These are phyloP conservation scores for Fonsecaea monophora DNA, from an alignment of 2,329 filamentous ascomycete species.

Conservation along the genomic window DNA sequence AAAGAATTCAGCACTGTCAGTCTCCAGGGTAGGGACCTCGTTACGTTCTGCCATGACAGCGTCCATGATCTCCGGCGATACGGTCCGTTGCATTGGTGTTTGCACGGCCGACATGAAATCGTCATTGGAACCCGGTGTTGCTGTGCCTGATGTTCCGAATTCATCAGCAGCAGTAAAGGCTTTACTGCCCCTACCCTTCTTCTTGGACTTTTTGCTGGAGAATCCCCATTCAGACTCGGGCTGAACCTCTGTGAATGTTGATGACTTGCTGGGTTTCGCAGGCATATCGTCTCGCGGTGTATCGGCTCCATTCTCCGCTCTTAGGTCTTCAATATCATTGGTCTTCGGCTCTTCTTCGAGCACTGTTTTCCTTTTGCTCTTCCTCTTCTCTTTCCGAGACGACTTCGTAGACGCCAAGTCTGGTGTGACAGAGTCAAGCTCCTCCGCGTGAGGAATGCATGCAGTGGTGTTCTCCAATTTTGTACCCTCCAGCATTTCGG, in stretches of 20 bases:
- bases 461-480: background rate
- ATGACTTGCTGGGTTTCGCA: background rate
- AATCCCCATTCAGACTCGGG: slow-evolving; percentile 33
- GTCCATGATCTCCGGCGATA: slow-evolving; percentile 18
- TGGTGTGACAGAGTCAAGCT: background rate
- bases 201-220: slow-evolving; percentile 44
- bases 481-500: background rate
- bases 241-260: background rate
- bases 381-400: slow-evolving; percentile 31
- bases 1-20: slow-evolving; percentile 15
- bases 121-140: slow-evolving; percentile 15
- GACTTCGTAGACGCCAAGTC: slow-evolving; percentile 26
- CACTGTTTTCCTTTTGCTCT: slow-evolving; percentile 22
- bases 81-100: slow-evolving; percentile 7
- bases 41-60: background rate
- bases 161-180: slow-evolving; percentile 3
- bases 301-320: background rate
- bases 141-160: slow-evolving; percentile 11
- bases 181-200: slow-evolving; percentile 28
- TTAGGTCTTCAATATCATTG: background rate
- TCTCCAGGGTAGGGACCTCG: slow-evolving; percentile 1
- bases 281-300: background rate
- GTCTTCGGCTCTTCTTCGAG: slow-evolving; percentile 7
- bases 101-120: slow-evolving; percentile 20
- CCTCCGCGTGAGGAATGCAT: background rate